Evolutionary conservation across 192 early-diverging fungal species (phyloP), one percentile per base, ranked within the genome.

Genomic region (Helicostylum pulchrum): DNA sequence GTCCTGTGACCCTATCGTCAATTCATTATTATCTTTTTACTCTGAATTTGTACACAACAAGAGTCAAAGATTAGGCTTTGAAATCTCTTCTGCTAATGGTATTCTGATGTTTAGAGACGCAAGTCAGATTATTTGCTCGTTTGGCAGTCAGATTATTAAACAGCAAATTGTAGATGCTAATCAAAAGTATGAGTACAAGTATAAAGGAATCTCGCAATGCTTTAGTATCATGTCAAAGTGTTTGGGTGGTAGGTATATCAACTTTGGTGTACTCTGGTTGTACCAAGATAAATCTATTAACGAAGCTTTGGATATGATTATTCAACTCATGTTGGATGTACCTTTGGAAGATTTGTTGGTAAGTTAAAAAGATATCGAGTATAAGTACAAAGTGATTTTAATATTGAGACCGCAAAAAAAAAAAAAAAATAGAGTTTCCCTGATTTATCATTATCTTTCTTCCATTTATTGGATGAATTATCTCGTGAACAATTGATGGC

Each of bases 51-150:
- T 87, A 30, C 81, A 85, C 55, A 96, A 95, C 75, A 81, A 83
- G 66, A 83, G 77, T 70, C 84, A 90, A 69, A 83, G 94, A 36
- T 75, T 95, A 45, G 81, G 78, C 44, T 95, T 95, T 81, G 94
- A 95, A 31, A 81, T 90, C 32, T 85, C 90, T 11, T 92, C 90
- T 12, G 80, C 92, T 7, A 92, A 93, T 61, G 94, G 94, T 14
- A 92, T 96, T 26, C 78, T 96, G 31, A 74, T 96, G 19, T 96
- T 96, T 78, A 83, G 92, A 62, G 91, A 94, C 69, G 90, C 91
- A 3, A 92, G 89, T 67, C 83, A 81, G 62, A 77, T 83, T 8
- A 50, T 89, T 19, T 74, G 75, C 46, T 78, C 68, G 2, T 92
- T 87, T 62, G 88, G 68, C 43, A 30, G 10, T 26, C 68, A 36